Conservation (phyloP, 2,329 filamentous ascomycete genomes). For the Mycogone perniciosa region DNA sequence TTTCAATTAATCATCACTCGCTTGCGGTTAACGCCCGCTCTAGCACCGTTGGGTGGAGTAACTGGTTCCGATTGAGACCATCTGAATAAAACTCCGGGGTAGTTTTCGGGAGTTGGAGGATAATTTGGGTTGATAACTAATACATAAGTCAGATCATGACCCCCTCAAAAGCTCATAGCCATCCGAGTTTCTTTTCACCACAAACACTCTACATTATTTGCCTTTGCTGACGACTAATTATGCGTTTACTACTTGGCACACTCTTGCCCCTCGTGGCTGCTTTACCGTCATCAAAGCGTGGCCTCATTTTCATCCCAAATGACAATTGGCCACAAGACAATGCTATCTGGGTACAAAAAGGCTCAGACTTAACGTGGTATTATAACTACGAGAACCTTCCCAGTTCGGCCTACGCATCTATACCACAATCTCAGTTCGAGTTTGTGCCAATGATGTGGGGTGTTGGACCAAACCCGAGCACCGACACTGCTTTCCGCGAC, state of each 20-base stretch:
- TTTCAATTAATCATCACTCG: no score
- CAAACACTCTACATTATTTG: no score
- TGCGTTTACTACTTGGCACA: neutral
- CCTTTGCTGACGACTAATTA: no score
- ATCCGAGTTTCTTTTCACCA: no score
- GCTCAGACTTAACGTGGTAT: slow-evolving; percentile 68
- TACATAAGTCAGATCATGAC: no score
- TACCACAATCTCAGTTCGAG: slow-evolving; percentile 52
- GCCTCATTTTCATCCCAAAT: slow-evolving; percentile 64
- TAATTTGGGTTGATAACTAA: no score
- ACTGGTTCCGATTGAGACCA: no score
- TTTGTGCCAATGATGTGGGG: slow-evolving; percentile 83
- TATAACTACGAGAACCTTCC: slow-evolving; percentile 67
- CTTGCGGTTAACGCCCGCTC: no score
- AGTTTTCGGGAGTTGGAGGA: no score
- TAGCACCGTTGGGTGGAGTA: no score
- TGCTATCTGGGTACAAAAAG: slow-evolving; percentile 52
- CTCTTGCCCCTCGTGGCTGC: slow-evolving; percentile 16
- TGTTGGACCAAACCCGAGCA: slow-evolving; percentile 35
- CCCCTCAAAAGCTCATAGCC: no score
- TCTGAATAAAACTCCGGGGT: no score
- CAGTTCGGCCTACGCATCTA: slow-evolving; percentile 42
- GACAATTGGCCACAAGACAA: slow-evolving; percentile 53
- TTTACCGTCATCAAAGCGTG: slow-evolving; percentile 52
- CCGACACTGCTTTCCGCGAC: slow-evolving; percentile 54